Conservation (phyloP, 257 asterid species). For the Solanum dulcamara region DNA sequence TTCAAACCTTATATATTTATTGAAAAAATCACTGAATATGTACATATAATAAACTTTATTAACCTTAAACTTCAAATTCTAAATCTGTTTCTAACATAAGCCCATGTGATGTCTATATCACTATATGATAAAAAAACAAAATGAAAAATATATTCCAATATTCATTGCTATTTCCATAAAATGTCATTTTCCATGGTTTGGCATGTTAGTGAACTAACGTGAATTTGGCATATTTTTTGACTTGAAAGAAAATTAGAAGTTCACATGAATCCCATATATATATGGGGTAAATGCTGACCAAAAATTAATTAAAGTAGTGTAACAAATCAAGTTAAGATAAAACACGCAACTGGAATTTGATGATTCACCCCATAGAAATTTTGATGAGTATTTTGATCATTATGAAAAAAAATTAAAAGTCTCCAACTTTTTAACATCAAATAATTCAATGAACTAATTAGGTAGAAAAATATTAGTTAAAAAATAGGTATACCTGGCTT, state of each 20-base stretch:
- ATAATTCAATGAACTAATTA: background rate
- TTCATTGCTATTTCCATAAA: background rate
- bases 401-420: background rate
- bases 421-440: background rate
- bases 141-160: background rate
- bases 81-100: background rate
- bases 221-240: constrained; percentile 9
- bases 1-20: background rate
- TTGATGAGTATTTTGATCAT: background rate
- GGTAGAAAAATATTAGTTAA: too few species aligned
- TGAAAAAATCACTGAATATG: background rate
- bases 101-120: background rate
- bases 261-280: constrained; percentile 27
- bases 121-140: background rate
- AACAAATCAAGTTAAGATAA: background rate
- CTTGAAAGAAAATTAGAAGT: background rate
- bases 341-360: background rate
- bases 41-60: background rate
- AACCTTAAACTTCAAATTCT: background rate
- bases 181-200: constrained; percentile 1
- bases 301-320: background rate
- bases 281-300: background rate
- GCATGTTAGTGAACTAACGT: background rate
- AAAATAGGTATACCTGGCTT: background rate
- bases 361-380: background rate